phyloP scores from a whole-genome alignment of 2,329 filamentous ascomycete species.

The Fusarium siculi region DNA sequence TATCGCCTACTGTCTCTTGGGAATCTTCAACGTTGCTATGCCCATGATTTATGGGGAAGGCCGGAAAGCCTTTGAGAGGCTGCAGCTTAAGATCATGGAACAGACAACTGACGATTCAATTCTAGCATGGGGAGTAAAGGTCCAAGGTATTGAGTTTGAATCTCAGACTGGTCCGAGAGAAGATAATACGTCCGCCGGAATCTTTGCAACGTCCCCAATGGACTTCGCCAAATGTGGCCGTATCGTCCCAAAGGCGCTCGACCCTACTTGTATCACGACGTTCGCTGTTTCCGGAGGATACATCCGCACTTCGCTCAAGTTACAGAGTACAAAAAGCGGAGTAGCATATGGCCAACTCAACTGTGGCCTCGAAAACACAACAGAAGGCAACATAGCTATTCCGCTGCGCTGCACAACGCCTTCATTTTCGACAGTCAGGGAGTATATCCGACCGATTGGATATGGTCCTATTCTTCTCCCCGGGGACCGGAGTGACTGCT shows the following conservation, averaged over 20 bases:
- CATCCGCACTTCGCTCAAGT: neutral
- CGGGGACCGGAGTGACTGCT: rapidly evolving
- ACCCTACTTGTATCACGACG: neutral
- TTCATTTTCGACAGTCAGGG: neutral
- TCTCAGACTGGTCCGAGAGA: rapidly evolving
- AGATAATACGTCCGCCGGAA: neutral
- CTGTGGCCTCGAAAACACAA: neutral
- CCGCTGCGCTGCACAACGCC: neutral
- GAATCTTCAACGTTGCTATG: neutral
- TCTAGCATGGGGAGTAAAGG: neutral
- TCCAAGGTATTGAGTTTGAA: neutral
- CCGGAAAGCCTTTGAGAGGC: neutral
- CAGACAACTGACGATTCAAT: conserved; percentile 8
- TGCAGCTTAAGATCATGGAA: conserved; percentile 5
- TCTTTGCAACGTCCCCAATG: neutral
- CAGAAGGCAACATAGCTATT: neutral
- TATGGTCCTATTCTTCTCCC: neutral
- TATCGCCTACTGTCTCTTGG: conserved; percentile 2
- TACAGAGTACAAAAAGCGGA: neutral
- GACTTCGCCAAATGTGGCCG: neutral
- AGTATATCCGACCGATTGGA: neutral
- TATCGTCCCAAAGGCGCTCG: neutral
- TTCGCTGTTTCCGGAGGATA: neutral
- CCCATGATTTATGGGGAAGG: conserved; percentile 8
- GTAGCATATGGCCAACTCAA: neutral